Conservation (phyloP, 2,329 filamentous ascomycete genomes). For the Tolypocladium pustulatum region DNA sequence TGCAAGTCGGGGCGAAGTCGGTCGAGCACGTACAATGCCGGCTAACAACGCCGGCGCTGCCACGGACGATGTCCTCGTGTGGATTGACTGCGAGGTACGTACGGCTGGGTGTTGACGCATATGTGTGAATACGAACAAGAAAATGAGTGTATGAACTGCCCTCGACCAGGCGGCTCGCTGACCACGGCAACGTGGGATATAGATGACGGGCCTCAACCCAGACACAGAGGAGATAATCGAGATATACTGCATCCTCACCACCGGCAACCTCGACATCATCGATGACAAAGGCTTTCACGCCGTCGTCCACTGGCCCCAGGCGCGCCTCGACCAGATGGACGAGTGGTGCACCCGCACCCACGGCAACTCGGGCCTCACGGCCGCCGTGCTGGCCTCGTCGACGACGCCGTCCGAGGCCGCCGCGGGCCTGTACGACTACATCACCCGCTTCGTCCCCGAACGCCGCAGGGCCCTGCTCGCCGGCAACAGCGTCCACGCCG, state of each 20-base stretch:
- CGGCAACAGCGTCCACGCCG: conserved; percentile 88
- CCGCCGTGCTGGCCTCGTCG: conserved; percentile 61
- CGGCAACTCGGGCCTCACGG: conserved; percentile 68
- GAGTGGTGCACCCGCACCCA: conserved; percentile 84
- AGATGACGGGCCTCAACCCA: conserved; percentile 77
- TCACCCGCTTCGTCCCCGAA: conserved; percentile 60
- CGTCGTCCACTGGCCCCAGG: conserved; percentile 62
- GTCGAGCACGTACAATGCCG: not conserved
- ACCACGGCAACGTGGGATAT: not conserved
- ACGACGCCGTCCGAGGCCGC: conserved; percentile 66
- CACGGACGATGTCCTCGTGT: conserved; percentile 56
- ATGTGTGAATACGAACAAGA: not conserved
- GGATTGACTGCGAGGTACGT: conserved; percentile 63
- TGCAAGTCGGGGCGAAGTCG: not conserved
- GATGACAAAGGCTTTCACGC: conserved; percentile 71
- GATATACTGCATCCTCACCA: conserved; percentile 86
- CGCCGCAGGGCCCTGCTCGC: conserved; percentile 63
- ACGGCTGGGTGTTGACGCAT: not conserved
- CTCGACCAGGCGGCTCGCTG: not conserved
- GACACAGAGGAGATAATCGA: conserved; percentile 79
- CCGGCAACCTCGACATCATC: conserved; percentile 63
- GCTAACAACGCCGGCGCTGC: not conserved
- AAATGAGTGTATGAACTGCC: not conserved
- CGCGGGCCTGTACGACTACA: conserved; percentile 63
- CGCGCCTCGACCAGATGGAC: conserved; percentile 68